Base-by-base conservation (phyloP, 1,284 basidiomycete species). In the Ustilago loliicola region DNA sequence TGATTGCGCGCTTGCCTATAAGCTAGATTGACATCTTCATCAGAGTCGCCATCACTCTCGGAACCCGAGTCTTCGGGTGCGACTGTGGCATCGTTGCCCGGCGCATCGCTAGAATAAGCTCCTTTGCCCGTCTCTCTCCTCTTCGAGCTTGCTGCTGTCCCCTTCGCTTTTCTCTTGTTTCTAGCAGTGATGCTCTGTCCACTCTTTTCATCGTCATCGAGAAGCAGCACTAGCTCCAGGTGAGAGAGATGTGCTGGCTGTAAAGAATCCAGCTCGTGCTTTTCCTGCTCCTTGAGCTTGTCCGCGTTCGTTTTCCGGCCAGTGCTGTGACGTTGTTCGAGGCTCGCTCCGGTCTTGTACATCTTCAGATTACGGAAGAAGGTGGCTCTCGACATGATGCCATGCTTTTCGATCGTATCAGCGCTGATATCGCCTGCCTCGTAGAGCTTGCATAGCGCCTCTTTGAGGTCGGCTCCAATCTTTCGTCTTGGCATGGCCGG, bases 401-500 rank as follows among this genome's bases (percentile, higher is more conserved):
- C 76, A 42, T 78, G 71, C 57, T 74, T 78, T 34, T 78, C 76
- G 42, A 78, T 78, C 8, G 68, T 72, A 23, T 78, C 76, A 21
- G 76, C 76, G 56, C 51, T 78, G 27, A 78, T 70, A 52, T 78
- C 76, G 30, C 76, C 76, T 25, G 76, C 76, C 48, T 78, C 76
- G 53, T 78, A 78, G 7, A 78, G 72, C 68, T 78, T 78, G 47
- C 76, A 78, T 15, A 78, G 65, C 25, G 76, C 76, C 68, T 78
- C 76, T 36, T 78, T 78, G 51, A 78, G 76, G 59, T 78, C 76
- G 17, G 76, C 76, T n/a, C 76, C 72, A 29, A 78, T 78, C 62
- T 78, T 78, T 29, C 76, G 67, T 23, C 76, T 32, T 52, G 75
- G 75, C 75, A 77, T 77, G 42, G 52, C 48, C 8, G 48, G 34